Percentiles rank a stretch among this genome's conserved stretches.
Evolutionary conservation across 495 filamentous ascomycete species (phyloP).

Genomic region (Apiosordaria backusii): DNA sequence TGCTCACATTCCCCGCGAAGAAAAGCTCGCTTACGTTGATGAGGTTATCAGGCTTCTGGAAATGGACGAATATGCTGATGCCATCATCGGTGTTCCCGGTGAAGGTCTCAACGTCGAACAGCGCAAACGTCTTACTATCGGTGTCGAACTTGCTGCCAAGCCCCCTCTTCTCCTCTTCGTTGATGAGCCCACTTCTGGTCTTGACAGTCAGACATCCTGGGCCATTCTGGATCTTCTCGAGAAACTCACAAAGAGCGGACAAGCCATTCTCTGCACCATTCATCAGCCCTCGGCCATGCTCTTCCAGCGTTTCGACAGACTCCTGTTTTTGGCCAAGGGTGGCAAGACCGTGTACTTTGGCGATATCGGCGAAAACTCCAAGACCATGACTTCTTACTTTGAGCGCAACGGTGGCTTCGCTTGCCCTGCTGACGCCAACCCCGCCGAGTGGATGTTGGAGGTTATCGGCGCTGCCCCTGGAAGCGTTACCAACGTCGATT

Average conservation of each 20-base stretch:
- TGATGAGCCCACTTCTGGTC: slow-evolving; percentile 82
- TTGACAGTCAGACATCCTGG: slow-evolving; percentile 85
- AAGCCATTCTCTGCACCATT: slow-evolving; percentile 88
- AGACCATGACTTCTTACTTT: slow-evolving; percentile 72
- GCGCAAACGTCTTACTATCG: slow-evolving; percentile 83
- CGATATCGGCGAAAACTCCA: slow-evolving; percentile 77
- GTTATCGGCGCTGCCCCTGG: slow-evolving; percentile 91
- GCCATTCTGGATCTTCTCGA: slow-evolving; percentile 74
- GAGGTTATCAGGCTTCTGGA: slow-evolving; percentile 87
- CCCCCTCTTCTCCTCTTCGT: slow-evolving; percentile 87
- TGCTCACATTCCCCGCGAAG: slow-evolving; percentile 57
- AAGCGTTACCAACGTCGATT: slow-evolving; percentile 69
- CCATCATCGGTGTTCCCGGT: slow-evolving; percentile 80
- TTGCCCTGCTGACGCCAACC: slow-evolving; percentile 76
- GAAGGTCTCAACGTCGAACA: slow-evolving; percentile 94
- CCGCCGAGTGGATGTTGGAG: slow-evolving; percentile 96
- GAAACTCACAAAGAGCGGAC: slow-evolving; percentile 77
- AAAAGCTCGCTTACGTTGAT: slow-evolving; percentile 84
- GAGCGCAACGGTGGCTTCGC: slow-evolving; percentile 70
- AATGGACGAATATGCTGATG: slow-evolving; percentile 85
- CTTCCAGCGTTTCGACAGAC: slow-evolving; percentile 85
- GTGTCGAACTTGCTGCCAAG: slow-evolving; percentile 87
- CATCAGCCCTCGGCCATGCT: slow-evolving; percentile 90
- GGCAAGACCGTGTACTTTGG: slow-evolving; percentile 90
- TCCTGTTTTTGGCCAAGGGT: slow-evolving; percentile 77